Conservation (phyloP, 129 eudicot genomes). For the carrot (Daucus carota) region DH1_v3.0 NC_030389.2:43929001-43929500, state of each 20-base stretch:
- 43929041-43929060: not conserved
- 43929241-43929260: not conserved
- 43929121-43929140: not conserved
- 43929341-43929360: constrained; percentile 84
- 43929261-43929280: not conserved
- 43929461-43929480: constrained; percentile 68
- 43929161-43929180: not conserved
- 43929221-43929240: not conserved
- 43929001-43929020: not conserved
- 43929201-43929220: not conserved
- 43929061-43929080: not conserved
- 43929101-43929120: not conserved
- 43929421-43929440: constrained; percentile 81
- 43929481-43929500: constrained; percentile 56
- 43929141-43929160: not conserved
- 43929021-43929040: not conserved
- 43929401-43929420: constrained; percentile 86
- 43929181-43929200: not conserved
- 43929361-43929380: constrained; percentile 58
- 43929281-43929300: constrained; percentile 47
- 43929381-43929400: constrained; percentile 47
- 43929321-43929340: constrained; percentile 81
- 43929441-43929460: constrained; percentile 64
- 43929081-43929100: not conserved
- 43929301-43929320: constrained; percentile 78